Base-by-base conservation (phyloP, 441 rosid species). In the Bocquillonia castaneifolia region DNA sequence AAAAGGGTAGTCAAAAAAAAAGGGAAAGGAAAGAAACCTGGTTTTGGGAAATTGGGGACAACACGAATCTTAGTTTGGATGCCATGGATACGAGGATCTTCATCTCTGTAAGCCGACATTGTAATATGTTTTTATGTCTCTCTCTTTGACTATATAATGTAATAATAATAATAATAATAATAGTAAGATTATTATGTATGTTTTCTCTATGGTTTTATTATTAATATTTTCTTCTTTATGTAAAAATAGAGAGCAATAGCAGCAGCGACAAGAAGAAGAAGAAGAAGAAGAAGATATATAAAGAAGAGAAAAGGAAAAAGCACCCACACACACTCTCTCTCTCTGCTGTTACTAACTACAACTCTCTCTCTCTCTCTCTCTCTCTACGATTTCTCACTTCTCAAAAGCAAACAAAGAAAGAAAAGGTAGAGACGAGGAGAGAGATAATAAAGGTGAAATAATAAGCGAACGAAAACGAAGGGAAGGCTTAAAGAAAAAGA, bases 31-130 rank as follows among this genome's bases (percentile, higher is more conserved):
- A 28, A n/a, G 45, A 37, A 66, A 94, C 99, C 99, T 88, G 85
- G 79, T 79, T 92, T 88, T 18, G 98, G 99, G 51, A 94, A 94
- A 79, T 92, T 52, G 68, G 99, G 99, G 76, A 94, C 94, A 63
- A 94, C 98, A 36, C 98, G 97, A 82, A 94, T 94, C 94, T 79
- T 84, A 69, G 87, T 76, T 80, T 90, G 82, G 82, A 94, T 90
- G 78, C 81, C 89, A 37, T 73, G 72, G 74, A 88, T 81, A 69
- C 99, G 97, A 83, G 97, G 90, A 81, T 91, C 97, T 73, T 88
- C 77, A 55, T 77, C 85, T 70, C 78, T 84, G 81, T 34, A 77
- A 79, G 77, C 90, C 71, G 96, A 91, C 99, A 93, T 93, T 91
- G 86, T 72, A 61, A 68, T 59, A 44, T 3, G 45, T 14, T 69